A percentile compares a stretch with the other conserved stretches of the same genome.
Conservation (phyloP, 2,329 filamentous ascomycete genomes). For the Emergomyces orientalis region DNA sequence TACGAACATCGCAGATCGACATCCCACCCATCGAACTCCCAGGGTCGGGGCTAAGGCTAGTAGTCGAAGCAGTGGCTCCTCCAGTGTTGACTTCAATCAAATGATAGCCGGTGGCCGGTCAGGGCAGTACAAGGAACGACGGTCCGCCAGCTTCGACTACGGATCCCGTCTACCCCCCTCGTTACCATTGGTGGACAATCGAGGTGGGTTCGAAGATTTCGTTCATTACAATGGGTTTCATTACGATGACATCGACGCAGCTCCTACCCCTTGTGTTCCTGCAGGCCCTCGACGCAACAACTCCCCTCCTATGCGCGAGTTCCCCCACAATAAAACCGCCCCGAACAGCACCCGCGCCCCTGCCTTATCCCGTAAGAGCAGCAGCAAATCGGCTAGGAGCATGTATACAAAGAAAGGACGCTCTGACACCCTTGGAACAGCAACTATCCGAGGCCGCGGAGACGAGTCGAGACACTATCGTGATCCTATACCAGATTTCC, state of each 20-base stretch:
- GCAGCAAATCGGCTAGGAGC: conserved; percentile 35
- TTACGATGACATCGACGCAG: conserved; percentile 58
- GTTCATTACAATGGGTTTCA: conserved; percentile 8
- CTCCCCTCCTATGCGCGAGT: conserved; percentile 30
- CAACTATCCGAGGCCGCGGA: conserved; percentile 25
- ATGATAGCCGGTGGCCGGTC: conserved; percentile 28
- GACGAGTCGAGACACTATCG: conserved; percentile 23
- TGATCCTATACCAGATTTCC: conserved; percentile 26
- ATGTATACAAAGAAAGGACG: conserved; percentile 29
- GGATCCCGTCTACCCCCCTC: conserved; percentile 26
- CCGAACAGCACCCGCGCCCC: conserved; percentile 24
- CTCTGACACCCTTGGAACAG: conserved; percentile 33
- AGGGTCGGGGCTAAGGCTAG: conserved; percentile 48
- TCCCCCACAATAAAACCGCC: conserved; percentile 18
- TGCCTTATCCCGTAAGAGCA: conserved; percentile 33
- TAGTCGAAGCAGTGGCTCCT: conserved; percentile 66
- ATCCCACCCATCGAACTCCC: conserved; percentile 34
- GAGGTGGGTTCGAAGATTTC: conserved; percentile 1
- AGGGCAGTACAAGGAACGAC: conserved; percentile 27
- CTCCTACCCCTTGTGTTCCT: conserved; percentile 76
- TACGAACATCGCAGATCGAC: conserved; percentile 19
- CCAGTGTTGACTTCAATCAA: conserved; percentile 64
- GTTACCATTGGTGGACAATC: conserved; percentile 3
- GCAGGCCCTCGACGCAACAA: conserved; percentile 59
- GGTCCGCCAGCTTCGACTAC: conserved; percentile 40